Evolutionary conservation across 1,139 yeast genomes (phyloP), one percentile per base, ranked within the genome.

Genomic region (Yamadazyma epiphylla): DNA sequence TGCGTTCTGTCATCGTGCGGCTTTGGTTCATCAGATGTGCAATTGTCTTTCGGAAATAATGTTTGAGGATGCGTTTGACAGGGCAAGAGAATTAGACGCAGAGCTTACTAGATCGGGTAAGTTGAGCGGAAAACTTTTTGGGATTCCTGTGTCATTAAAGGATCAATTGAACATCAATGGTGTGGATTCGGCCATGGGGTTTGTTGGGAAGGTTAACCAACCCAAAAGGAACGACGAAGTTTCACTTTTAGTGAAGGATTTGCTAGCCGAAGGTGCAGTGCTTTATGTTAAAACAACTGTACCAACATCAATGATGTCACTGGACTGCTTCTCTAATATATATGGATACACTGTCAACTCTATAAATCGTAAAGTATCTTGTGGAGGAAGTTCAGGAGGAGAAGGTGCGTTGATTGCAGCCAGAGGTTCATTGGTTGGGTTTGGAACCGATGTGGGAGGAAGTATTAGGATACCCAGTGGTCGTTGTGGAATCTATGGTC

Each of bases 361-460:
- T 1, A 36, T 45, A 27, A 58, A 58, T 33, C 36, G 57, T 10
- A 36, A 45, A 5, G 44, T 58, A 22, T 47, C 54, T 13, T 37
- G 58, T n/a, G 66, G 65, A 9, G 65, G 65, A 1, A 54, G 60
- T 15, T 56, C 62, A 1, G 63, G 64, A 0, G 61, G 63, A n/a
- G 64, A 58, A 33, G 60, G 60, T 14, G 57, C 62, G 15, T 49
- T 74, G 30, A 32, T 57, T 13, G 48, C 49, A 2, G 46, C 51
- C 27, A 46, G 48, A 22, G 64, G 74, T 16, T 70, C 73, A 1
- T 59, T 51, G 13, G 45, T 73, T 13, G 78, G 78, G 6, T 48
- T 74, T 36, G 80, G 80, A 21, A 61, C 75, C 14, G 80, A 74
- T 39, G 74, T 75, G 32, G 80, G 79, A 3, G 80, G 80, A n/a